These are phyloP conservation scores for Penicillium thymicola DNA, from an alignment of 2,329 filamentous ascomycete genomes.

Conservation along the genomic window DNA sequence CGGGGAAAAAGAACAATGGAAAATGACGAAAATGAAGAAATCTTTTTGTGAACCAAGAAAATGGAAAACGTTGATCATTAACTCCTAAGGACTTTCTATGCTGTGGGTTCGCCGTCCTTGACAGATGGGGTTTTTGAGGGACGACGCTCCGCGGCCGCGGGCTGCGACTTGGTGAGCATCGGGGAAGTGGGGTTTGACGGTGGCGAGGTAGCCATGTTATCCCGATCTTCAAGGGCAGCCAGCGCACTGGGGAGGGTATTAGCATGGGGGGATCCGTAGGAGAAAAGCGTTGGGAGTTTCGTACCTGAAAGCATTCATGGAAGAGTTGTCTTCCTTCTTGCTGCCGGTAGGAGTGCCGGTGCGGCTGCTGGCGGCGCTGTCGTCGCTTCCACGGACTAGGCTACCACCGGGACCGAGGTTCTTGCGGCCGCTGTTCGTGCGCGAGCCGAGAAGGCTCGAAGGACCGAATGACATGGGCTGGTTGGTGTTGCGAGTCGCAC, in stretches of 20 bases:
- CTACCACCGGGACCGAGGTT: conserved; percentile 70
- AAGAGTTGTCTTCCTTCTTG: conserved; percentile 63
- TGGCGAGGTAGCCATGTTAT: conserved; percentile 48
- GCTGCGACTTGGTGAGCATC: conserved; percentile 46
- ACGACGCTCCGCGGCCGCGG: conserved; percentile 41
- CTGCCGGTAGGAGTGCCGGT: conserved; percentile 78
- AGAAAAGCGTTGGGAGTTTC: conserved; percentile 30
- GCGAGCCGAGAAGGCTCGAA: conserved; percentile 80
- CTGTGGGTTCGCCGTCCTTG: conserved; percentile 41
- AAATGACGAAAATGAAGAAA: conserved; percentile 23
- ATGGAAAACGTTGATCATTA: conserved; percentile 39
- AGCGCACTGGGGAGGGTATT: conserved; percentile 40
- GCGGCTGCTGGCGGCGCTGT: conserved; percentile 82
- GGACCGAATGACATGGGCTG: conserved; percentile 70
- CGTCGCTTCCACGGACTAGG: conserved; percentile 71
- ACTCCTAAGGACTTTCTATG: conserved; percentile 38
- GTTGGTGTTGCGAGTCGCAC: conserved; percentile 60
- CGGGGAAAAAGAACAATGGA: not conserved
- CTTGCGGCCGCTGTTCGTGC: conserved; percentile 80
- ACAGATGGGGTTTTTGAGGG: conserved; percentile 42
- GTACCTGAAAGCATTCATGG: conserved; percentile 93
- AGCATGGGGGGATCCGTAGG: conserved; percentile 3
- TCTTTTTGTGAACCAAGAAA: conserved; percentile 32
- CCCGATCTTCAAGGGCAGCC: conserved; percentile 45
- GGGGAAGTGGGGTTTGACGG: conserved; percentile 49